Evolutionary conservation across 352 stramenopile genomes (phyloP), one percentile per base, ranked within the genome.

Genomic region (Elongisporangium prolatum): DNA sequence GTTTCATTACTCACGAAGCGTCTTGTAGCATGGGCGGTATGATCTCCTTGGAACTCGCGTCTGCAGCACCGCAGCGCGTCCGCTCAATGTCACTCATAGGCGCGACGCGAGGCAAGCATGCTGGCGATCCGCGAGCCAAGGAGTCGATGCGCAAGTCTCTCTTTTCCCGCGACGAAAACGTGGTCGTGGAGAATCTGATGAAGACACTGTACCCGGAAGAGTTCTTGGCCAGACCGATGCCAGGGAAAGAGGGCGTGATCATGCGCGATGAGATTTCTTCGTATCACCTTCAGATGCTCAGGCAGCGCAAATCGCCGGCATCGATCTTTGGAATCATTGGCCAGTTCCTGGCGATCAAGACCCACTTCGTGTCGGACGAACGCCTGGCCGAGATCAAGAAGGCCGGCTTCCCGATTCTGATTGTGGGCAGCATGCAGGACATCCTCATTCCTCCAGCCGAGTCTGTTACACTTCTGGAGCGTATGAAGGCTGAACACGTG

Each of bases 1-100:
- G 28, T 13, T 14, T 5, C 28, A 13, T 13, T 38, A 38, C 28
- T 38, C 28, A 38, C 28, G 8, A 38, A 14, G 4, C 28, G 4
- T 9, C 28, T 52, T 52, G 48, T 24, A 52, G 70, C 37, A 77
- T 84, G 69, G 74, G 74, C 21, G 74, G 74, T 14, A 89, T 89
- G 78, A 78, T 89, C 54, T 68, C 74, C 0, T 65, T 82, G 37
- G 78, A 89, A 56, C 54, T 89, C 14, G 75, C 76, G 37, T 52
- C 69, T 5, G 56, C 69, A 34, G 74, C 80, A 21, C 70, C 77
- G 1, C 54, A 67, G 54, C 75, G 78, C 16, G 72, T 88, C 2
- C 61, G 61, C 3, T 88, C 78, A 47, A 56, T 88, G 50, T 72
- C 72, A 21, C 70, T 88, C 16, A 62, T 86, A 2, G 80, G 79